Percentiles rank a stretch among this genome's conserved stretches.
Evolutionary conservation across 1,139 yeast species (phyloP).

Genomic region (Sugiyamaella xylanicola): DNA sequence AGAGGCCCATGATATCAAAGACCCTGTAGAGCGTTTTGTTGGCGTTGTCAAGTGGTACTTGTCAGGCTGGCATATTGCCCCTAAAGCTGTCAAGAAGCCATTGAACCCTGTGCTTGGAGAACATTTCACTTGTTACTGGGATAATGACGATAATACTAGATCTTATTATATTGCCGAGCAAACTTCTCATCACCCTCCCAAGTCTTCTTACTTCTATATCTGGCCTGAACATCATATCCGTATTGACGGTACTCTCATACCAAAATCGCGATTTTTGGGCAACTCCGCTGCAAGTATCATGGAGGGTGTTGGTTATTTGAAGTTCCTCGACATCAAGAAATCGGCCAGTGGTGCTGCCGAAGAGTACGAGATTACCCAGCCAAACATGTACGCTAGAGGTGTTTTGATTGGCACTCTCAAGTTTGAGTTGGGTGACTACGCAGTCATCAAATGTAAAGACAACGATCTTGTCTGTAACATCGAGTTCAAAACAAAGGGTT

Average conservation of each 20-base stretch:
- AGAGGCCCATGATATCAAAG: conserved; percentile 60
- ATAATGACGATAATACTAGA: conserved; percentile 63
- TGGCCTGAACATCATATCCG: conserved; percentile 80
- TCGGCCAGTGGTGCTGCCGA: conserved; percentile 51
- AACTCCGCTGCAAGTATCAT: conserved; percentile 96
- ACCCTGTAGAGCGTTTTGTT: conserved; percentile 68
- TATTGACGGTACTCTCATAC: conserved; percentile 86
- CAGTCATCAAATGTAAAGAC: conserved; percentile 66
- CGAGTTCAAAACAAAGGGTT: conserved; percentile 94
- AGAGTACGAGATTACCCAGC: conserved; percentile 80
- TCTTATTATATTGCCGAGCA: conserved; percentile 92
- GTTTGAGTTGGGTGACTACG: conserved; percentile 90
- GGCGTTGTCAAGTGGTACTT: conserved; percentile 83
- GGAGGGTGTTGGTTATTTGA: conserved; percentile 84
- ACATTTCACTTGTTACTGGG: conserved; percentile 90
- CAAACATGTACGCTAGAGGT: conserved; percentile 95
- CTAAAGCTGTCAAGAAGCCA: conserved; percentile 97
- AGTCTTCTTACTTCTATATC: conserved; percentile 87
- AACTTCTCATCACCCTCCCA: conserved; percentile 98
- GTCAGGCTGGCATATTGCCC: conserved; percentile 97
- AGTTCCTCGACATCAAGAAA: conserved; percentile 60
- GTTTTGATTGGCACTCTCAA: conserved; percentile 86
- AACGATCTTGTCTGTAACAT: conserved; percentile 72
- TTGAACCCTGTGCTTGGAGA: conserved; percentile 94
- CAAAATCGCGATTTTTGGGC: conserved; percentile 86